Conservation (phyloP, 2,329 filamentous ascomycete genomes). For the Diaporthe nobilis region DNA sequence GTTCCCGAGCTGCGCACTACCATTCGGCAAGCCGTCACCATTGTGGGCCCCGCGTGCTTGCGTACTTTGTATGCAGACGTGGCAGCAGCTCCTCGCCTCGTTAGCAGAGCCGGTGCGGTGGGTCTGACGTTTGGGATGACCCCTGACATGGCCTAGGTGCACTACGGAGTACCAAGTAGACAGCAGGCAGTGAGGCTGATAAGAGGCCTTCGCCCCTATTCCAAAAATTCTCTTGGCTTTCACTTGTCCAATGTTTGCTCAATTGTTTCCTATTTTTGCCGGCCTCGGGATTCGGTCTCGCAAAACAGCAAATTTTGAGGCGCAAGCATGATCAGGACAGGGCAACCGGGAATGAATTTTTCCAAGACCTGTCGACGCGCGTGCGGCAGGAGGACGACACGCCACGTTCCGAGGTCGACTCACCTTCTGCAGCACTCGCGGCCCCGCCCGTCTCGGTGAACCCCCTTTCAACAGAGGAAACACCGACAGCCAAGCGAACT, state of each 20-base stretch:
- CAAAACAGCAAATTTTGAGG: not conserved
- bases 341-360: not conserved
- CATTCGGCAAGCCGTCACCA: not conserved
- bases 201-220: conserved; percentile 5
- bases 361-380: not conserved
- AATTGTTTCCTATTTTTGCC: not conserved
- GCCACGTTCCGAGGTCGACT: not conserved
- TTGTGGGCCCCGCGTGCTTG: conserved; percentile 31
- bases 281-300: not conserved
- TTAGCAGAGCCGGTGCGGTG: conserved; percentile 5
- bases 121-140: conserved; percentile 39
- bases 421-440: not conserved
- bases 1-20: not conserved
- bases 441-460: not conserved
- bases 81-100: conserved; percentile 15
- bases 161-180: not conserved
- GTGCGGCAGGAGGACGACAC: not conserved
- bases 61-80: conserved; percentile 17
- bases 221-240: not conserved
- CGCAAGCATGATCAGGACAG: not conserved
- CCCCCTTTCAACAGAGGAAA: not conserved
- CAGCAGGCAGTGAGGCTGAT: not conserved
- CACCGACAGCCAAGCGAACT: not conserved
- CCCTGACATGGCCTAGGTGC: not conserved
- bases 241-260: conserved; percentile 1